Conservation (phyloP, 2,329 filamentous ascomycete genomes). For the Fusarium ambrosium region DNA sequence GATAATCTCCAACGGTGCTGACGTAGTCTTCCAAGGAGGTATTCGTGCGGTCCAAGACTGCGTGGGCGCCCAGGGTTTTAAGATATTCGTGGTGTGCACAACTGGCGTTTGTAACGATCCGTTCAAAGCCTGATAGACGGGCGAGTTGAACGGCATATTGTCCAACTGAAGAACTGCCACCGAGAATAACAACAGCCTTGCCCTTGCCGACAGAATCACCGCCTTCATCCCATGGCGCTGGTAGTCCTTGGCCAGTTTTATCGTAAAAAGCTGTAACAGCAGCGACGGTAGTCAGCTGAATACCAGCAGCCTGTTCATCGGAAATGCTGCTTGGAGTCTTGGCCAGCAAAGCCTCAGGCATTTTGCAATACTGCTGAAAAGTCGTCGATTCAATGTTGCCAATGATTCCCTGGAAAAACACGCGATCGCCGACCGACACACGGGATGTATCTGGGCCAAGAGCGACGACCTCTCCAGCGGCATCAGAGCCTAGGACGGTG, state of each 20-base stretch:
- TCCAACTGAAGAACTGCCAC: conserved; percentile 48
- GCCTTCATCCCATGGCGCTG: conserved; percentile 48
- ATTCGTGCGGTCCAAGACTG: conserved; percentile 45
- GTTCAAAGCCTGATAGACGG: conserved; percentile 19
- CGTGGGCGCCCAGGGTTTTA: conserved; percentile 22
- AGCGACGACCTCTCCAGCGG: conserved; percentile 20
- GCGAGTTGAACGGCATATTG: conserved; percentile 31
- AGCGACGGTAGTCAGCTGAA: conserved; percentile 21
- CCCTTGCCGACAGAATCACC: conserved; percentile 39
- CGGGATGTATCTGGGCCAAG: conserved; percentile 7
- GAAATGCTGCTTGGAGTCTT: conserved; percentile 49
- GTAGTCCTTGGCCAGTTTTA: conserved; percentile 35
- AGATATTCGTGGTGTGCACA: conserved; percentile 25
- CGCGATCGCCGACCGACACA: conserved; percentile 31
- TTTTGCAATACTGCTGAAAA: conserved; percentile 55
- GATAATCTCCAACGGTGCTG: conserved; percentile 42
- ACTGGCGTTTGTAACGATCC: conserved; percentile 30
- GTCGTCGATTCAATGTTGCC: conserved; percentile 48
- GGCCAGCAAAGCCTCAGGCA: conserved; percentile 49
- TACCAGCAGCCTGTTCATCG: conserved; percentile 46
- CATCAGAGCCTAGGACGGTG: conserved; percentile 32
- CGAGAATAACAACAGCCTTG: conserved; percentile 48
- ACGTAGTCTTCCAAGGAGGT: conserved; percentile 40
- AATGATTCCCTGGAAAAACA: conserved; percentile 54
- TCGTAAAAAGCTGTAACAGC: neutral